Percentiles rank a stretch among this genome's conserved stretches.
Evolutionary conservation across 208 protist species (phyloP).

Genomic region (Leishmania turanica): DNA sequence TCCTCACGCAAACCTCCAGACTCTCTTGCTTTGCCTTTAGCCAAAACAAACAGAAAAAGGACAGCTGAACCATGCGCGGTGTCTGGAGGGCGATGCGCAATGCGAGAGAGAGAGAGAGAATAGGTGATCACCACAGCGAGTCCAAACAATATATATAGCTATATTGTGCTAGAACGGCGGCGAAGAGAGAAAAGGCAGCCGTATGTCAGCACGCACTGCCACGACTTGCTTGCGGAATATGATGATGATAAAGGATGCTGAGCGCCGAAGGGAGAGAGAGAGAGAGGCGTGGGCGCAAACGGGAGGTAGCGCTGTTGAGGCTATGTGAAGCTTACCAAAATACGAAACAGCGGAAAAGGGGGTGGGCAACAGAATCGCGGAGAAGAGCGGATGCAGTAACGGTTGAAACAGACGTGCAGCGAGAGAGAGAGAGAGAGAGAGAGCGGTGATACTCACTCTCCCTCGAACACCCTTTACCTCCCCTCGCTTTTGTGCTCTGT

Average conservation of each 20-base stretch:
- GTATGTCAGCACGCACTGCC: neutral
- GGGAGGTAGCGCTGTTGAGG: neutral
- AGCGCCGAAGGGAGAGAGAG: neutral
- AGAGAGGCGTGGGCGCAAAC: neutral
- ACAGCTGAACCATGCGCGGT: neutral
- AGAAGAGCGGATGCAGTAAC: neutral
- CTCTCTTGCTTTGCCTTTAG: neutral
- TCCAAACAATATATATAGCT: neutral
- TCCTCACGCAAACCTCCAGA: neutral
- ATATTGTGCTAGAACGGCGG: neutral
- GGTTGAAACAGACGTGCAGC: neutral
- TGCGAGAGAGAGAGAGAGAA: neutral
- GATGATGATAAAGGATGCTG: neutral
- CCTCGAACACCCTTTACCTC: neutral
- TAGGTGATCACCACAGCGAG: neutral
- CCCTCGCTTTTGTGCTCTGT: neutral
- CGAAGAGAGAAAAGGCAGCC: neutral
- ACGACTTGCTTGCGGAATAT: neutral
- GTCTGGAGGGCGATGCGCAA: neutral
- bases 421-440: neutral
- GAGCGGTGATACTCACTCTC: neutral
- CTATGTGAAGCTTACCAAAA: neutral
- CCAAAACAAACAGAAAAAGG: neutral
- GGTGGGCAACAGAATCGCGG: neutral
- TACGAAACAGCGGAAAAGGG: neutral